Evolutionary conservation across 2,329 filamentous ascomycete species (phyloP), one percentile per base, ranked within the genome.

Genomic region (Neocucurbitaria cava): DNA sequence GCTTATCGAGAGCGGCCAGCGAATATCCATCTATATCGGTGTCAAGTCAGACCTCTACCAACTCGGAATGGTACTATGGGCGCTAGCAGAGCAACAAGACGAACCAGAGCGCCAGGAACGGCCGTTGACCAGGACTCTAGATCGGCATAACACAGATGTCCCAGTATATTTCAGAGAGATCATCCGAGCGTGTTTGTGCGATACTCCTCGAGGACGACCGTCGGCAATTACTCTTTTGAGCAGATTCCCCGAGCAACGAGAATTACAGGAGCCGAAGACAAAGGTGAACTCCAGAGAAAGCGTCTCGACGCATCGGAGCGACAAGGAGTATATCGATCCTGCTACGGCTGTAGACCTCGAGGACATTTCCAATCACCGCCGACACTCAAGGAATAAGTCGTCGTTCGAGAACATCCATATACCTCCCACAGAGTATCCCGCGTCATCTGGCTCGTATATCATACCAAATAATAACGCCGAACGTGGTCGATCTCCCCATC

Each of bases 21-120:
- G 92, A 26, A 93, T 99, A 48, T 90, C 91, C 41, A 96, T 98
- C 89, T 97, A 96, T 70, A 98, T 99, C 71, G 94, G 95, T 11
- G 92, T 97, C 72, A 99, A 99, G 77, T 96, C 94, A 0, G 95
- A 99, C 76, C 81, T 99, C 1, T 99, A 90, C 69, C 95, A 99
- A 76, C 83, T 98, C 5, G 95, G 95, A 5, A 99, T 99, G 95
- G 92, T 96, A 1, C 79, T 99, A 2, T 99, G 94, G 92, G 92
- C 91, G 20, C 79, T 99, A 41, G 94, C 92, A 1, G 89, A 89
- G 70, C 86, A 94, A 62, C 86, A 93, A 51, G 94, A 98, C 68
- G 94, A 98, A 68, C 95, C 95, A 1, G 95, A 98, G 73, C 83
- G 85, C 18, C 87, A 90, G 55, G 84, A 84, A 38, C 85, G 91